Evolutionary conservation across 2,329 filamentous ascomycete genomes (phyloP), one percentile per base, ranked within the genome.

Genomic region (Macrophomina tecta): DNA sequence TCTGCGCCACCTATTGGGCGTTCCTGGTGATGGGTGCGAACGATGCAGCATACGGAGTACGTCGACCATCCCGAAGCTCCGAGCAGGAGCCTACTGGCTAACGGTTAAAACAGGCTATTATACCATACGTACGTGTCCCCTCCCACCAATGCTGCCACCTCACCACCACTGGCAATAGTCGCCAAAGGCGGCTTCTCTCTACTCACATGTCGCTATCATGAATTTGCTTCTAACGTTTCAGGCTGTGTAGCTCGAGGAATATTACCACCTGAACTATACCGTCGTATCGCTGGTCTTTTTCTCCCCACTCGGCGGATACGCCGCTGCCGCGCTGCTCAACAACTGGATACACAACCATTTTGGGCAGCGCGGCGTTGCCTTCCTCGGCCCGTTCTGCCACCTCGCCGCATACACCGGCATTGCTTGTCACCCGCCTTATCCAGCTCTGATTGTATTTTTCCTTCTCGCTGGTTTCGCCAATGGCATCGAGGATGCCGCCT

Each of bases 331-430:
- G 7, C 78, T 79, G 69, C 75, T 77, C 52, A 78, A 77, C 69
- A 78, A 79, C 60, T 76, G 78, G 64, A 78, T 74, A 56, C 74
- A 76, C n/a, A 78, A 75, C 60, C 75, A 76, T 55, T 81, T 88
- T 56, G 91, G 91, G 36, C 91, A 92, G 73, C 85, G 89, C 16
- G 91, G 91, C 9, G 85, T 93, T 9, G 90, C 91, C 14, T 73
- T 91, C 62, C 75, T 92, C 4, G 88, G 84, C 0, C 88, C 91
- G 0, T 68, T 83, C 14, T 87, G 84, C 69, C 90, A 91, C 71
- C 73, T 92, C 14, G n/a, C 23, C 30, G 86, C 89, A 18, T 93
- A 91, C 73, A 77, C 90, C 28, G 81, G 90, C 32, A 84, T 91
- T 66, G 83, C 86, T 3, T 78, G 89, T 4, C 91, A 92, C 75